Evolutionary conservation across 2,329 filamentous ascomycete genomes (phyloP), one percentile per base, ranked within the genome.

Genomic region (Calonectria naviculata): DNA sequence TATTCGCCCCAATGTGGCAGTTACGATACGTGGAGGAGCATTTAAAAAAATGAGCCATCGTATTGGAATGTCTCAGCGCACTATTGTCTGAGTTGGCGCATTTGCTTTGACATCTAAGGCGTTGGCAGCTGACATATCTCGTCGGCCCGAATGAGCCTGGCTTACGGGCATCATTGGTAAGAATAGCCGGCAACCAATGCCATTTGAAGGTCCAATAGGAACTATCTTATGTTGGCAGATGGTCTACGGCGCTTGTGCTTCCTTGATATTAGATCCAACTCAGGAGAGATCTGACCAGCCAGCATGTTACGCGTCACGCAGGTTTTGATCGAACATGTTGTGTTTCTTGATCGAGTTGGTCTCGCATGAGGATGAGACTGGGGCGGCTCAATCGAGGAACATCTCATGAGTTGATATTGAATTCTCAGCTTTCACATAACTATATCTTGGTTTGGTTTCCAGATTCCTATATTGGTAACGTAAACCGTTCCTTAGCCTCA

Each of bases 121-220:
- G 3, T 71, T 1, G 75, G 74, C 5, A 73, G 26, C 10, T 78
- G 76, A n/a, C 78, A 75, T 17, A 78, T 76, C 13, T 78, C 76
- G 15, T 78, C 76, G 13, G 73, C 70, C 28, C 76, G 60, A 2
- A 78, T 72, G 0, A 73, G 54, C 76, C 76, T 2, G 76, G 76
- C 1, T 75, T 70, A 7, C 75, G 71, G 0, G 71, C 74, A 54
- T 76, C 0, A 78, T 44, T 0, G 75, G 68, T 0, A 74, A 74
- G 29, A 78, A 76, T 0, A 78, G n/a, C 42, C 75, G 10, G 68
- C 75, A 2, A 76, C 70, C 36, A 78, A 78, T 0, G 70, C 68
- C 3, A 75, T 74, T 74, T 2, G 71, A 74, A 1, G 74, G 60
- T 10, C 72, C 63, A 62, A 75, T 76, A 17, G 74, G 75, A 0